phyloP scores from a whole-genome alignment of 805 yeast species.

The Metschnikowia anglica region DNA sequence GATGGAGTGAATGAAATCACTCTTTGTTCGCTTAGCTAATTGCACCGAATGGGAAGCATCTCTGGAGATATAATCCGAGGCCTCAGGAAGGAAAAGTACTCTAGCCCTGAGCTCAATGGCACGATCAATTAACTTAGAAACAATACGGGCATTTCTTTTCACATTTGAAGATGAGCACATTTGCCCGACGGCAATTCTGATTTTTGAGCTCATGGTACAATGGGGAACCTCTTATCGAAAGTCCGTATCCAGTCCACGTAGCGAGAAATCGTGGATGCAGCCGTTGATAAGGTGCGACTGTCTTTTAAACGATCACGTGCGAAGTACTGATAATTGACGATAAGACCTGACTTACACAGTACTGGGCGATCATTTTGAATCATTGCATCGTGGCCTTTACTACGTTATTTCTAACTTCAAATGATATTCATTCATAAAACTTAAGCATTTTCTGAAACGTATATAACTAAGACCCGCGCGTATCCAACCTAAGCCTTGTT shows the following conservation, averaged over 20 bases:
- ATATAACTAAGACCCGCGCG: too few relatives aligned
- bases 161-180: slow-evolving; percentile 70
- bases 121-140: slow-evolving; percentile 54
- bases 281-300: too few relatives aligned
- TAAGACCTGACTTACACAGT: slow-evolving; percentile 5
- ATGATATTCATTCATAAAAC: not conserved
- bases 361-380: too few relatives aligned
- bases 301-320: slow-evolving; percentile 7
- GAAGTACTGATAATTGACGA: too few relatives aligned
- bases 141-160: slow-evolving; percentile 56
- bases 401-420: not conserved
- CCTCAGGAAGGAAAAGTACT: slow-evolving; percentile 87
- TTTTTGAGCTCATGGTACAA: slow-evolving; percentile 5
- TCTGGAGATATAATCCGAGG: slow-evolving; percentile 81
- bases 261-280: too few relatives aligned
- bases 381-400: too few relatives aligned
- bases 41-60: slow-evolving; percentile 62
- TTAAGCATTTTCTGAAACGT: too few relatives aligned
- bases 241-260: too few relatives aligned
- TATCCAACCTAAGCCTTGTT: slow-evolving; percentile 23
- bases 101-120: slow-evolving; percentile 64
- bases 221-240: too few relatives aligned
- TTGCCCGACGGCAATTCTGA: slow-evolving; percentile 77
- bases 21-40: slow-evolving; percentile 48
- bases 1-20: slow-evolving; percentile 43